These are phyloP conservation scores for Nicotiana attenuata DNA, from an alignment of 257 asterid genomes.

Conservation along the genomic window DNA sequence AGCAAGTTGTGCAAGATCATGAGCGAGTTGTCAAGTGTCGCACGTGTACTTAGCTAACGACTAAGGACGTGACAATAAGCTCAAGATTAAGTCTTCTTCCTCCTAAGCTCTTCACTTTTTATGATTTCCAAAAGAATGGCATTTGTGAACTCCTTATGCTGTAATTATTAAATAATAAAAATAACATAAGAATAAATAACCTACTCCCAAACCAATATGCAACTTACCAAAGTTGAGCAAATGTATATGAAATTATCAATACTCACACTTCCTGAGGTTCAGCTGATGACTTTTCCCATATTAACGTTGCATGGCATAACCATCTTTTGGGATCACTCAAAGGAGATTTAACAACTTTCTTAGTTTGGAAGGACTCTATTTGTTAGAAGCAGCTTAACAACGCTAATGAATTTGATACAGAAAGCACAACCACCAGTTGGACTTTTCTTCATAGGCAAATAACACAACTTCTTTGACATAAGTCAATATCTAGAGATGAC, in stretches of 20 bases:
- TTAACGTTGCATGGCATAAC: background rate
- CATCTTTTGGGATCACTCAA: background rate
- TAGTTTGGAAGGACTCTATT: background rate
- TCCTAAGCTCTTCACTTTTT: background rate
- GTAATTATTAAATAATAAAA: background rate
- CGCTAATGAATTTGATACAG: background rate
- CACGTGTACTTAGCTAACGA: too few relatives aligned
- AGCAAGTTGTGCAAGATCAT: too few relatives aligned
- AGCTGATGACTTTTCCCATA: background rate
- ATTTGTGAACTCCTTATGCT: background rate
- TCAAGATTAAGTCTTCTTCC: background rate
- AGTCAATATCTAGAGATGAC: background rate
- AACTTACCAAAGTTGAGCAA: constrained; percentile 1
- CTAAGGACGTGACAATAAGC: too few relatives aligned
- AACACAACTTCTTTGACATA: background rate
- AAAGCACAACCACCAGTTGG: background rate
- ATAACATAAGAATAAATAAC: background rate
- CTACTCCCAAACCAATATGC: background rate
- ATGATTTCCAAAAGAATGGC: background rate
- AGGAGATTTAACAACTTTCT: background rate
- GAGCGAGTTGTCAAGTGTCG: too few relatives aligned
- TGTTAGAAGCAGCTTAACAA: background rate
- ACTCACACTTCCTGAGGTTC: background rate
- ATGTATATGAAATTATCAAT: background rate
- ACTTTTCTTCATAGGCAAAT: background rate